Evolutionary conservation across 345 rosid species (phyloP).

Genomic region (Lepidium aucheri): DNA sequence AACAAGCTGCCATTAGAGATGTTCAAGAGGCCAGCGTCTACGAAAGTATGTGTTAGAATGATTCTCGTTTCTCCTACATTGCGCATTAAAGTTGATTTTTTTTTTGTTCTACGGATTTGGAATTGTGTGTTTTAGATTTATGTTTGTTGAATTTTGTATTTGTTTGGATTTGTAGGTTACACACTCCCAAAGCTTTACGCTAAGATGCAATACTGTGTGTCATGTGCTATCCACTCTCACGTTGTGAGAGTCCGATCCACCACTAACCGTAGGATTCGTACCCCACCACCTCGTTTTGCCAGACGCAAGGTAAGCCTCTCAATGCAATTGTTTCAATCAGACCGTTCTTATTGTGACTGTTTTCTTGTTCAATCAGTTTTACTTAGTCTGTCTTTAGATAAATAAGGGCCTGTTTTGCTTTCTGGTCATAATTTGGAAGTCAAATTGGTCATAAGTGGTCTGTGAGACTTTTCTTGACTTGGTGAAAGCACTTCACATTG

Average conservation of each 20-base stretch:
- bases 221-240: too few relatives aligned
- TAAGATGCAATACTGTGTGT: too few relatives aligned
- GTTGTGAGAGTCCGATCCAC: conserved; percentile 66
- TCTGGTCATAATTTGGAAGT: not conserved
- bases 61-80: too few relatives aligned
- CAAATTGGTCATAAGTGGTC: not conserved
- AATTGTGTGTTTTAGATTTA: too few relatives aligned
- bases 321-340: not conserved
- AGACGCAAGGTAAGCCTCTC: conserved; percentile 55
- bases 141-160: too few relatives aligned
- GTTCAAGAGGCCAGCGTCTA: too few relatives aligned
- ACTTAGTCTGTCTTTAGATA: not conserved
- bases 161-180: too few relatives aligned
- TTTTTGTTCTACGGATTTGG: too few relatives aligned
- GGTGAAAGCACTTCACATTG: not conserved
- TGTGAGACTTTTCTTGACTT: not conserved
- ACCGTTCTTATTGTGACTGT: not conserved
- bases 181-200: too few relatives aligned
- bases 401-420: not conserved
- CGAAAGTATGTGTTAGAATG: too few relatives aligned
- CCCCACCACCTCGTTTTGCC: conserved; percentile 75
- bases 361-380: not conserved
- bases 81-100: too few relatives aligned
- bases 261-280: conserved; percentile 63
- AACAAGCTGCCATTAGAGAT: too few relatives aligned